A percentile compares a stretch with the other conserved stretches of the same genome.
Evolutionary conservation across 192 early-diverging fungal species (phyloP).

Genomic region (Geosiphon pyriformis): DNA sequence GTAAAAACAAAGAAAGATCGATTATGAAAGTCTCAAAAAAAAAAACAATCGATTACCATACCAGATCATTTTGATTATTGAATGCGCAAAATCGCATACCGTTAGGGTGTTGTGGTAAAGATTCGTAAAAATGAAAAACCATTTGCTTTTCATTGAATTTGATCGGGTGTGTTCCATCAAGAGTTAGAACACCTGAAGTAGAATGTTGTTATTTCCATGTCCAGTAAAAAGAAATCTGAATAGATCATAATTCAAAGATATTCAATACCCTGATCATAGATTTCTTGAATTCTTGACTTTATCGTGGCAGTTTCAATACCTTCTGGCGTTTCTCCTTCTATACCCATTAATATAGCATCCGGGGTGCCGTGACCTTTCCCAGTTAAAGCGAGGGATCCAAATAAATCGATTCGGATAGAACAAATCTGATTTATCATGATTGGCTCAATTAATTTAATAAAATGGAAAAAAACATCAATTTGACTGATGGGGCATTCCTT

Average conservation of each 20-base stretch:
- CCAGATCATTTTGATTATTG: slow-evolving; percentile 72
- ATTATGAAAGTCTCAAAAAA: no score
- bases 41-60: no score
- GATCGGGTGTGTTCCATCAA: slow-evolving; percentile 73
- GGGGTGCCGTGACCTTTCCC: slow-evolving; percentile 96
- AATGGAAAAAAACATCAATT: no score
- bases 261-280: slow-evolving; percentile 49
- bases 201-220: not conserved
- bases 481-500: no score
- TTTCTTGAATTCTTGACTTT: slow-evolving; percentile 64
- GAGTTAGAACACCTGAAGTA: slow-evolving; percentile 41
- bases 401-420: slow-evolving; percentile 77
- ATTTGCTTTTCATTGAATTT: slow-evolving; percentile 79
- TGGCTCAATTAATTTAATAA: no score
- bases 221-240: no score
- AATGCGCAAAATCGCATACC: slow-evolving; percentile 93
- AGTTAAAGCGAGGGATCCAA: slow-evolving; percentile 89
- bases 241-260: not conserved
- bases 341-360: slow-evolving; percentile 80
- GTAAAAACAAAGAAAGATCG: not conserved
- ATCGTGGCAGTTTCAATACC: slow-evolving; percentile 79
- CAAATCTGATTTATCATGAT: slow-evolving; percentile 31
- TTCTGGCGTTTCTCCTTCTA: slow-evolving; percentile 89
- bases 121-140: slow-evolving; percentile 82
- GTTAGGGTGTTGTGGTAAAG: slow-evolving; percentile 91